Conservation (phyloP, 2,329 filamentous ascomycete species). For the Sordariomycetes sp. region DNA sequence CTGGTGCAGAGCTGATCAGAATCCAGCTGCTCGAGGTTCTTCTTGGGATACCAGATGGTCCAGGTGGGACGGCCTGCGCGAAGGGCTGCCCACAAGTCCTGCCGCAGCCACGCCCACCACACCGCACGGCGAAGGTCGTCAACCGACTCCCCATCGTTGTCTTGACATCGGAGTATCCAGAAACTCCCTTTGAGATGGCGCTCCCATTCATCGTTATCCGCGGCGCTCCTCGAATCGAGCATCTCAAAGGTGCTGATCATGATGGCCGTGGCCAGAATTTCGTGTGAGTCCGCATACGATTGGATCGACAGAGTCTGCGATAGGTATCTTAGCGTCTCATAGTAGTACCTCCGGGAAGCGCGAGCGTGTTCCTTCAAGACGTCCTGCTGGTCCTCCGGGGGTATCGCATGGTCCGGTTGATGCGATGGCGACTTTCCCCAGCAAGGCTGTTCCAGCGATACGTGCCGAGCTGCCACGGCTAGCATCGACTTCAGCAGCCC, state of each 20-base stretch:
- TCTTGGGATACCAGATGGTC: constrained; percentile 46
- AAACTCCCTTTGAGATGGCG: constrained; percentile 53
- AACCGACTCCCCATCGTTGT: constrained; percentile 47
- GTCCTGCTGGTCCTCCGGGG: background rate
- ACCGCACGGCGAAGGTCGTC: constrained; percentile 45
- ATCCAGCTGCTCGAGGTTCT: constrained; percentile 32
- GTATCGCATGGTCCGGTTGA: background rate
- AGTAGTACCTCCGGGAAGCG: constrained; percentile 34
- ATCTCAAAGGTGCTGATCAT: constrained; percentile 54
- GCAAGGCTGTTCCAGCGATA: too few species aligned
- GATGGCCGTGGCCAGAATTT: constrained; percentile 47
- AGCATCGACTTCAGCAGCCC: constrained; percentile 47
- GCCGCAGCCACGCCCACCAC: constrained; percentile 56
- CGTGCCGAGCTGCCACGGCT: constrained; percentile 42
- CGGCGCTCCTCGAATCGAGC: constrained; percentile 41
- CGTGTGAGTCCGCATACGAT: constrained; percentile 25
- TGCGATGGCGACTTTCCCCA: constrained; percentile 6
- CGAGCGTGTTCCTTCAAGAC: constrained; percentile 25
- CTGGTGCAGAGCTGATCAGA: too few species aligned
- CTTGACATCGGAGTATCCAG: constrained; percentile 52
- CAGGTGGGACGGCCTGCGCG: constrained; percentile 44
- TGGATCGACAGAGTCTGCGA: constrained; percentile 46
- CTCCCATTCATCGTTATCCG: constrained; percentile 46
- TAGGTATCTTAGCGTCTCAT: constrained; percentile 50
- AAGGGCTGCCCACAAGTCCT: constrained; percentile 55